phyloP scores from a whole-genome alignment of 306 rosid species.

The Oxytropis ochrocephala region DNA sequence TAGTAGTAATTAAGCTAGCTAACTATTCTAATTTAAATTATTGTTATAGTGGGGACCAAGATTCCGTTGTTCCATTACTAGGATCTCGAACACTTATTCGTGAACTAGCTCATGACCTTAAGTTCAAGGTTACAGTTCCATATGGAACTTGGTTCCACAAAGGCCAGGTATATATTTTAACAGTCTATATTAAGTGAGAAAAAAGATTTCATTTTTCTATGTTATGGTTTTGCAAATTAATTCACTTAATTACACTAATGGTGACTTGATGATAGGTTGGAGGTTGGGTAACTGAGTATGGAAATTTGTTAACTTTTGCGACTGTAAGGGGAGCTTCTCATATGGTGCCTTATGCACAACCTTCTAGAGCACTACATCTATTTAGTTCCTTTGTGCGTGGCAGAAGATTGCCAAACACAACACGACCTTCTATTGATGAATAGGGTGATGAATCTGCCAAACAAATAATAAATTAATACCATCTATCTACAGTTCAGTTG shows the following conservation, averaged over 20 bases:
- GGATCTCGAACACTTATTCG: slow-evolving; percentile 78
- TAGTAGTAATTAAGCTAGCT: neutral
- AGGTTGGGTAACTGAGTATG: slow-evolving; percentile 88
- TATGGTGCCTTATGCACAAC: slow-evolving; percentile 89
- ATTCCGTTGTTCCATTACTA: slow-evolving; percentile 75
- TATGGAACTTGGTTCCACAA: slow-evolving; percentile 87
- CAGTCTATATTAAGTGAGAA: neutral
- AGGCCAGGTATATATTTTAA: slow-evolving; percentile 51
- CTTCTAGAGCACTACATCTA: slow-evolving; percentile 73
- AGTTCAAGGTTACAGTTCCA: slow-evolving; percentile 57
- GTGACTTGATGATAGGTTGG: slow-evolving; percentile 37
- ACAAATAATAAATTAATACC: neutral
- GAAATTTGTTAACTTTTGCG: slow-evolving; percentile 65
- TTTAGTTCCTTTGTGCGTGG: slow-evolving; percentile 58
- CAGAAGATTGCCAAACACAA: slow-evolving; percentile 60
- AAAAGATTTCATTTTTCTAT: neutral
- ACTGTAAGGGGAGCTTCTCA: slow-evolving; percentile 87
- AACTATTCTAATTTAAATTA: neutral
- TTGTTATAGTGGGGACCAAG: slow-evolving; percentile 71
- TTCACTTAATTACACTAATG: neutral
- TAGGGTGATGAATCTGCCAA: slow-evolving; percentile 1
- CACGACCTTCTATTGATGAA: slow-evolving; percentile 38
- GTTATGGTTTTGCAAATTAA: neutral
- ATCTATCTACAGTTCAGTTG: neutral
- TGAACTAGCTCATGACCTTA: slow-evolving; percentile 67